phyloP scores from a whole-genome alignment of 257 asterid species.

The Solanum chmielewskii region DNA sequence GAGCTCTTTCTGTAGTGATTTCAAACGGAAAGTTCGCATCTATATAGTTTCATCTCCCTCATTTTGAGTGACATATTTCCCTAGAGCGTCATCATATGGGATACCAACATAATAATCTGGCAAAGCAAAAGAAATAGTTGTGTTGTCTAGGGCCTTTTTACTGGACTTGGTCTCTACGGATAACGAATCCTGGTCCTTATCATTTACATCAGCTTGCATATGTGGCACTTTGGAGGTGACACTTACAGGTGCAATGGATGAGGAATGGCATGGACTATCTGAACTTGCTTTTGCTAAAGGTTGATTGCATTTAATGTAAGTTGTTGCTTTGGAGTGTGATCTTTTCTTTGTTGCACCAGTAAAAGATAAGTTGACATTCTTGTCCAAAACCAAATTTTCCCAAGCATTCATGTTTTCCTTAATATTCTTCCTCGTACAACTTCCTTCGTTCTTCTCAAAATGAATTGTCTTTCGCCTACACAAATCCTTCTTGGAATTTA shows the following conservation, averaged over 20 bases:
- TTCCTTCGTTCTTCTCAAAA: slow-evolving; percentile 49
- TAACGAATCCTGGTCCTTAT: slow-evolving; percentile 8
- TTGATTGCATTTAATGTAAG: slow-evolving; percentile 9
- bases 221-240: neutral
- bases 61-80: slow-evolving; percentile 32
- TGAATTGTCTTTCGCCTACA: slow-evolving; percentile 52
- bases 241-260: slow-evolving; percentile 2
- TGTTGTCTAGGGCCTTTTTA: neutral
- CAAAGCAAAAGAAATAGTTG: slow-evolving; percentile 10
- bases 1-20: slow-evolving; percentile 38
- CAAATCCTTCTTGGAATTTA: slow-evolving; percentile 42
- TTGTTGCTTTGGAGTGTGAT: slow-evolving; percentile 19
- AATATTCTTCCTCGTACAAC: slow-evolving; percentile 46
- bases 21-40: slow-evolving; percentile 21
- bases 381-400: slow-evolving; percentile 35
- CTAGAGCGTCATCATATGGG: slow-evolving; percentile 40
- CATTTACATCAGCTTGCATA: slow-evolving; percentile 14
- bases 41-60: slow-evolving; percentile 38
- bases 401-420: slow-evolving; percentile 57
- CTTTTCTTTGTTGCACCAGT: slow-evolving; percentile 25
- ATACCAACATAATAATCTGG: slow-evolving; percentile 31
- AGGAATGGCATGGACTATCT: neutral
- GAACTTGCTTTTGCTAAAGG: slow-evolving; percentile 14
- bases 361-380: slow-evolving; percentile 25
- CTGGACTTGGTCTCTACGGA: slow-evolving; percentile 3